Percentiles rank a stretch among this genome's conserved stretches.
Conservation (phyloP, 257 asterid species). For the Paraleonurus japonicus region DNA sequence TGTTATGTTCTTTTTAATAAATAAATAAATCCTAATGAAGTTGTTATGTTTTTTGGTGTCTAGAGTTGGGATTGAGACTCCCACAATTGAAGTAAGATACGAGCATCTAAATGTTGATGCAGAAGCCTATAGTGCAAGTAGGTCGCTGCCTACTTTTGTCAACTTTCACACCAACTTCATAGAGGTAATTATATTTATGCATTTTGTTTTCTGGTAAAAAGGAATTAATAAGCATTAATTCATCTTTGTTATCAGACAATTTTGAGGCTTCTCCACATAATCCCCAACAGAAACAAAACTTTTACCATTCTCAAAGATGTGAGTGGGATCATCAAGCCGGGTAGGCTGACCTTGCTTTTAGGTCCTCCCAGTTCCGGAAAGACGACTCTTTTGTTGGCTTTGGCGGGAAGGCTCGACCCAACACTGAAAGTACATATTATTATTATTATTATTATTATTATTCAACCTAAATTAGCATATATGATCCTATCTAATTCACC, state of each 20-base stretch:
- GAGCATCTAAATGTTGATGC: slow-evolving; percentile 63
- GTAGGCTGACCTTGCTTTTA: slow-evolving; percentile 67
- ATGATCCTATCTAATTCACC: too few relatives aligned
- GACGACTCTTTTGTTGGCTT: slow-evolving; percentile 62
- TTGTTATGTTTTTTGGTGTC: slow-evolving; percentile 10
- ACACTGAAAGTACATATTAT: slow-evolving; percentile 44
- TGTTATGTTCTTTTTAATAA: too few relatives aligned
- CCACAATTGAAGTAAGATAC: slow-evolving; percentile 68
- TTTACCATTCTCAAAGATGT: slow-evolving; percentile 52
- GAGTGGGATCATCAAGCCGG: slow-evolving; percentile 62
- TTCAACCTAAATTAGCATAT: neutral
- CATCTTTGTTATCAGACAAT: slow-evolving; percentile 5
- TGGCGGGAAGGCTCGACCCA: slow-evolving; percentile 69
- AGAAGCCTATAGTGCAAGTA: slow-evolving; percentile 49
- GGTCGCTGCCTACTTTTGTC: slow-evolving; percentile 52
- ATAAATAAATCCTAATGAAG: too few relatives aligned
- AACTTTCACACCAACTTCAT: slow-evolving; percentile 46
- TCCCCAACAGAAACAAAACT: slow-evolving; percentile 47
- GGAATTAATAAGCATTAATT: neutral
- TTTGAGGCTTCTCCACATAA: slow-evolving; percentile 37
- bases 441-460: neutral
- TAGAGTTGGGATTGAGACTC: slow-evolving; percentile 70
- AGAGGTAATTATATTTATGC: slow-evolving; percentile 41
- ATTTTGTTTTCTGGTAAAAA: slow-evolving; percentile 1
- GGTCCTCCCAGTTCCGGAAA: slow-evolving; percentile 83